Evolutionary conservation across 129 eudicot genomes (phyloP).

Genomic region (Arctium minus): DNA sequence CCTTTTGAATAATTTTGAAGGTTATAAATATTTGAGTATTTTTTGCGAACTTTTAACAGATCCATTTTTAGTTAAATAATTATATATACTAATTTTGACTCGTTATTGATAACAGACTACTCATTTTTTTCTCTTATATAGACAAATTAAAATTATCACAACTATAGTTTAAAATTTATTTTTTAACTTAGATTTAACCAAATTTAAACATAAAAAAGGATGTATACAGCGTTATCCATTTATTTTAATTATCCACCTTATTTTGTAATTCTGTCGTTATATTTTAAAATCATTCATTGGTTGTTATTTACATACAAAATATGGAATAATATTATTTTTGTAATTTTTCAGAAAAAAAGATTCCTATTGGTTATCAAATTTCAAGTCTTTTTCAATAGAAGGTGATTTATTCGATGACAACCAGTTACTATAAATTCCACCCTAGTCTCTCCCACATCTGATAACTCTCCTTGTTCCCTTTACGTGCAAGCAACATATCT

Average conservation of each 20-base stretch:
- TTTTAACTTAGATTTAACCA: too few species aligned
- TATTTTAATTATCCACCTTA: not conserved
- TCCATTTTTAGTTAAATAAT: too few species aligned
- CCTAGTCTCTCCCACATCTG: not conserved
- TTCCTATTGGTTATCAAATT: not conserved
- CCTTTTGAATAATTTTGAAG: too few species aligned
- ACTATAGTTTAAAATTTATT: too few species aligned
- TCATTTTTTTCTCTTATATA: too few species aligned
- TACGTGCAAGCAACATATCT: slow-evolving; percentile 1
- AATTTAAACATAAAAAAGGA: too few species aligned
- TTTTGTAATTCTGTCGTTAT: not conserved
- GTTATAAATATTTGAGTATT: too few species aligned
- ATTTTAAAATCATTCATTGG: not conserved
- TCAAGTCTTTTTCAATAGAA: not conserved
- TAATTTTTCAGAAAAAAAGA: not conserved
- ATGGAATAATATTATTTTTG: not conserved
- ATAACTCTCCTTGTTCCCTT: not conserved
- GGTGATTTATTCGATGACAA: not conserved
- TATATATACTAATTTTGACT: too few species aligned
- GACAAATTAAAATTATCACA: too few species aligned
- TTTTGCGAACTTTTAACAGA: too few species aligned
- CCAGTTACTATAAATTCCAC: not conserved
- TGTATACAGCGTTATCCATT: not conserved
- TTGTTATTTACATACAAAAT: not conserved
- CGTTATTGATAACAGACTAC: too few species aligned